phyloP scores from a whole-genome alignment of 768 basidiomycete species.

The Tulasnella calospora region DNA sequence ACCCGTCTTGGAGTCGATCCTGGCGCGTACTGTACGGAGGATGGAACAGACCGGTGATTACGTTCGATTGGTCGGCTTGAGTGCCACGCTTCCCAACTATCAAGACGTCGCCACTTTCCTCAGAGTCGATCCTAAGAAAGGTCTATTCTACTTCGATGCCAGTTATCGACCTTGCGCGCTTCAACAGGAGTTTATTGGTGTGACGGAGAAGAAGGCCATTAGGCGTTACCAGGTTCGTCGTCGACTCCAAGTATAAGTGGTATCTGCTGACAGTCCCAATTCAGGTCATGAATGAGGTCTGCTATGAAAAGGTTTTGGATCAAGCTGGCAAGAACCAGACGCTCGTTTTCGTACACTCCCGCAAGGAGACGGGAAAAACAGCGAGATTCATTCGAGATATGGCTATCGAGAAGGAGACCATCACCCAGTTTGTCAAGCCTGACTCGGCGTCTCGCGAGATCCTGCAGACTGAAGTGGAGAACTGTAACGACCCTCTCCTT shows the following conservation, averaged over 20 bases:
- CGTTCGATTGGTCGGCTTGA: conserved; percentile 89
- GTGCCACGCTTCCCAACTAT: conserved; percentile 97
- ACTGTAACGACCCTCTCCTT: conserved; percentile 76
- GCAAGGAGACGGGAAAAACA: conserved; percentile 95
- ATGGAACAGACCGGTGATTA: conserved; percentile 95
- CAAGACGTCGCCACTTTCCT: conserved; percentile 97
- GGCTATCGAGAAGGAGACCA: conserved; percentile 95
- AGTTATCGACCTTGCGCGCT: conserved; percentile 90
- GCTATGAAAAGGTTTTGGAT: conserved; percentile 97
- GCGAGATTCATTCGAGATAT: conserved; percentile 89
- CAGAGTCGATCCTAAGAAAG: conserved; percentile 84
- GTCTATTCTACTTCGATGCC: conserved; percentile 95
- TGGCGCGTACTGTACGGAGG: conserved; percentile 82
- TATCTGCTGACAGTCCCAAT: neutral
- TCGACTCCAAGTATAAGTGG: neutral
- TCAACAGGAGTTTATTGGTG: conserved; percentile 93
- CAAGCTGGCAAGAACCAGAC: conserved; percentile 87
- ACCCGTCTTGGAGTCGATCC: conserved; percentile 86
- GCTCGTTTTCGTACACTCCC: conserved; percentile 94
- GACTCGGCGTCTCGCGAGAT: conserved; percentile 90
- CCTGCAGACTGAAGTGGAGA: conserved; percentile 72
- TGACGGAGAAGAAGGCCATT: conserved; percentile 99
- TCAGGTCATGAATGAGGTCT: conserved; percentile 89
- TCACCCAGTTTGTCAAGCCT: conserved; percentile 91
- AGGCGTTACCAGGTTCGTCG: conserved; percentile 71